Percentiles rank a stretch among this genome's conserved stretches.
Conservation (phyloP, 257 asterid species). For the Nicotiana attenuata region DNA sequence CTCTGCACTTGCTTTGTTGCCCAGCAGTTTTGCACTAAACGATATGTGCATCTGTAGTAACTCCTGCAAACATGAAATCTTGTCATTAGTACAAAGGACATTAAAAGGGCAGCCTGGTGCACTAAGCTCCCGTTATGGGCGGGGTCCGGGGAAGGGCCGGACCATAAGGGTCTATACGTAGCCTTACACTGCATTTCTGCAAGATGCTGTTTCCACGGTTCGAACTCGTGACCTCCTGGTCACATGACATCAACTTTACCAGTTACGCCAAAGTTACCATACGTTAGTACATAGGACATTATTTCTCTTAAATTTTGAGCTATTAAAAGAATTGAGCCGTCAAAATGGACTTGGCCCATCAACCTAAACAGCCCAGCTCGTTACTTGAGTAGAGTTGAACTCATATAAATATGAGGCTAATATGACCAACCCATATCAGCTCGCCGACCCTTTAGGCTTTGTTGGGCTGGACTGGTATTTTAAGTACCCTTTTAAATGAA, state of each 20-base stretch:
- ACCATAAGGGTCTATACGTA: no score
- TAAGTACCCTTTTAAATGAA: neutral
- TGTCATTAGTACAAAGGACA: slow-evolving; percentile 2
- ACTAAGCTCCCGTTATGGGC: no score
- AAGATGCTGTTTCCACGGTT: no score
- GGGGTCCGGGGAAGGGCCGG: no score
- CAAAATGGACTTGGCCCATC: neutral
- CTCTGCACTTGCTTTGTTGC: slow-evolving; percentile 96
- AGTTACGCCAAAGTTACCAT: no score
- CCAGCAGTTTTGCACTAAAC: slow-evolving; percentile 56
- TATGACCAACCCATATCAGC: neutral
- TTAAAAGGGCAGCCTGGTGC: no score
- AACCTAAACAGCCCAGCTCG: neutral
- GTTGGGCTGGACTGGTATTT: neutral
- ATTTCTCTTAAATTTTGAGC: no score
- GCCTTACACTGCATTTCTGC: no score
- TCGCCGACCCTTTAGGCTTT: neutral
- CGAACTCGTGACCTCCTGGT: no score
- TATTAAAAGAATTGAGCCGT: neutral
- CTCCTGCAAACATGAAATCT: slow-evolving; percentile 48
- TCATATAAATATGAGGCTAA: neutral
- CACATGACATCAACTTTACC: no score
- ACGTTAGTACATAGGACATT: no score
- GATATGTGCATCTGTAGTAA: slow-evolving; percentile 86
- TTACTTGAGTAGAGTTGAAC: neutral